A percentile compares a stretch with the other conserved stretches of the same genome.
These are phyloP conservation scores for Colletotrichum liriopes DNA, from an alignment of 2,329 filamentous ascomycete genomes.

Conservation along the genomic window DNA sequence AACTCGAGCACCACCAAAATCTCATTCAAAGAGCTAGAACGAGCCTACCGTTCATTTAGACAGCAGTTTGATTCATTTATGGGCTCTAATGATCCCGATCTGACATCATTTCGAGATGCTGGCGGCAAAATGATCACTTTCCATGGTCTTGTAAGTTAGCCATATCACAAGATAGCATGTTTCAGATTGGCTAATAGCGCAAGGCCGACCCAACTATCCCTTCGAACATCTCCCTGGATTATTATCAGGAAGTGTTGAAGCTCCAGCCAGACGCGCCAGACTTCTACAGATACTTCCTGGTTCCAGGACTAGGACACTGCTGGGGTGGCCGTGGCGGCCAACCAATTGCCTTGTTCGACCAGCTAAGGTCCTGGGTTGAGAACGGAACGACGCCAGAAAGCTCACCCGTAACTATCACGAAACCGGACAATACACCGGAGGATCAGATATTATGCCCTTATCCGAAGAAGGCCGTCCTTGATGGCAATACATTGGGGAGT, in stretches of 20 bases:
- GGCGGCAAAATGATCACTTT: constrained; percentile 67
- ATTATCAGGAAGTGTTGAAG: constrained; percentile 46
- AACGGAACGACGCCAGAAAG: constrained; percentile 48
- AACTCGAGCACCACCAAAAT: not conserved
- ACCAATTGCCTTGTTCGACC: constrained; percentile 47
- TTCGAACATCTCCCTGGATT: constrained; percentile 30
- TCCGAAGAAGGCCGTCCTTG: constrained; percentile 8
- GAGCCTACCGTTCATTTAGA: constrained; percentile 7
- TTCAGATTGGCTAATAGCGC: too few species aligned
- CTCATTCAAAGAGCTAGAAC: constrained; percentile 10
- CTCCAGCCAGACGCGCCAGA: constrained; percentile 46
- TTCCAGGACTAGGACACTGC: constrained; percentile 54
- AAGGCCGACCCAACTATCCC: constrained; percentile 19
- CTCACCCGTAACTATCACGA: constrained; percentile 15
- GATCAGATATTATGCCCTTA: constrained; percentile 14
- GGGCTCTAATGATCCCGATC: constrained; percentile 49
- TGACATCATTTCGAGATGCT: constrained; percentile 50
- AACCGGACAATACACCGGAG: not conserved
- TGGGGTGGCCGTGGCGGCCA: constrained; percentile 47
- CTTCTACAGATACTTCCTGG: constrained; percentile 52
- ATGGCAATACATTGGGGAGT: too few species aligned
- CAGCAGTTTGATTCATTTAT: constrained; percentile 42
- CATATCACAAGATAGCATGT: too few species aligned
- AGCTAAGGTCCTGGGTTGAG: constrained; percentile 51
- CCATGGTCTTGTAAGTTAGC: constrained; percentile 55